These are phyloP conservation scores for Pholiota molesta DNA, from an alignment of 768 basidiomycete species.

Conservation along the genomic window DNA sequence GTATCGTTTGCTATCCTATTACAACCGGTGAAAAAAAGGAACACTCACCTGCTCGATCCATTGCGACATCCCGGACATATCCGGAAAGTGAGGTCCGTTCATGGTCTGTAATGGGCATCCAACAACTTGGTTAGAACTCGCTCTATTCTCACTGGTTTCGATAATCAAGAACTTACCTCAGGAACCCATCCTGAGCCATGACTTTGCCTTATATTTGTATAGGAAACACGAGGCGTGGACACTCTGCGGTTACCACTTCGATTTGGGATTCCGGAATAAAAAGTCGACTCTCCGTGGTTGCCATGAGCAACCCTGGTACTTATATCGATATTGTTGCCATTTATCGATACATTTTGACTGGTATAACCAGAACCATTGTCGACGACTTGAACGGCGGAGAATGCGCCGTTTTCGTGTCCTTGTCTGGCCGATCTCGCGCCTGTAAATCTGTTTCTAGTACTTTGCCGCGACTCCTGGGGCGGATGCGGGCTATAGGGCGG, in stretches of 20 bases:
- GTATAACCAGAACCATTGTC: neutral
- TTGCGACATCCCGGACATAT: neutral
- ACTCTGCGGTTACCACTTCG: neutral
- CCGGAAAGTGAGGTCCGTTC: neutral
- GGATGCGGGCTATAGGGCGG: neutral
- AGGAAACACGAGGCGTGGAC: neutral
- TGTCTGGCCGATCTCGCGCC: neutral
- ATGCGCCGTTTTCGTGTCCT: neutral
- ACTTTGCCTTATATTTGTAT: neutral
- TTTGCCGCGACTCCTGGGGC: neutral
- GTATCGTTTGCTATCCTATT: neutral
- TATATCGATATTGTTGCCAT: neutral
- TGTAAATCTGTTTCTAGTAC: neutral
- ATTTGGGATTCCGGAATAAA: neutral
- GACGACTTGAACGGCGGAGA: neutral
- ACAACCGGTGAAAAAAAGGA: neutral
- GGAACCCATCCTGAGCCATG: neutral
- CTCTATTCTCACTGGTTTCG: neutral
- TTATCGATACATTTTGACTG: neutral
- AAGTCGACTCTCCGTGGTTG: neutral
- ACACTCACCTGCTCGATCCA: neutral
- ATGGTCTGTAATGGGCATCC: neutral
- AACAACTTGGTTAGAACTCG: neutral
- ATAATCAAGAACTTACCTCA: neutral
- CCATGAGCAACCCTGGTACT: neutral